Evolutionary conservation across 768 basidiomycete species (phyloP).

Genomic region (Phylloporus sp.): DNA sequence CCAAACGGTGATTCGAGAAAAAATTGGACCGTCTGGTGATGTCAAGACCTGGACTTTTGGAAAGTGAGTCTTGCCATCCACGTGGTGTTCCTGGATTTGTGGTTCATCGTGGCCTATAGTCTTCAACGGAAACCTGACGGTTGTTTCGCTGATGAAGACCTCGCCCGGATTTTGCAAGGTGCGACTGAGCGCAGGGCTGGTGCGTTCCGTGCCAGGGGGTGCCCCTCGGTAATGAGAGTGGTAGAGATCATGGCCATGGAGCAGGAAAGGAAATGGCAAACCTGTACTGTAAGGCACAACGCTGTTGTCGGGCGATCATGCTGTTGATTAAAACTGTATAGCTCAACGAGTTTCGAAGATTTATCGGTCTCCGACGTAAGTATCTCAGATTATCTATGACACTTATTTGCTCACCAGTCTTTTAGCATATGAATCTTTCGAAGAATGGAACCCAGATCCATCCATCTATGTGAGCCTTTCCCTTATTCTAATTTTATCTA

Average conservation of each 20-base stretch:
- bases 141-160: slow-evolving; percentile 59
- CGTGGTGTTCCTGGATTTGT: background rate
- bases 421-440: slow-evolving; percentile 57
- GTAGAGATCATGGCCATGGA: slow-evolving; percentile 70
- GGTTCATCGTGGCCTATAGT: slow-evolving; percentile 28
- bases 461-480: slow-evolving; percentile 46
- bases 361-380: slow-evolving; percentile 66
- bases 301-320: background rate
- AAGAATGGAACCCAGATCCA: slow-evolving; percentile 68
- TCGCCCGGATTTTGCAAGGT: slow-evolving; percentile 59
- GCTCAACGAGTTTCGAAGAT: slow-evolving; percentile 71
- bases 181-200: slow-evolving; percentile 58
- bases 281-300: slow-evolving; percentile 54
- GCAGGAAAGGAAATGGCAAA: slow-evolving; percentile 63
- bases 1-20: slow-evolving; percentile 10
- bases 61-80: slow-evolving; percentile 30
- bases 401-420: slow-evolving; percentile 5
- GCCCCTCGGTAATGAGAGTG: slow-evolving; percentile 58
- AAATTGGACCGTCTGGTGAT: slow-evolving; percentile 4
- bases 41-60: slow-evolving; percentile 54
- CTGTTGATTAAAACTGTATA: slow-evolving; percentile 15
- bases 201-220: slow-evolving; percentile 67
- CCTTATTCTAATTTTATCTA: background rate
- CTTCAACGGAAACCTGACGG: slow-evolving; percentile 48
- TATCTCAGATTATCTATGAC: background rate